Base-by-base conservation (phyloP, 1,139 yeast genomes). In the Maudiozyma humilis region DNA sequence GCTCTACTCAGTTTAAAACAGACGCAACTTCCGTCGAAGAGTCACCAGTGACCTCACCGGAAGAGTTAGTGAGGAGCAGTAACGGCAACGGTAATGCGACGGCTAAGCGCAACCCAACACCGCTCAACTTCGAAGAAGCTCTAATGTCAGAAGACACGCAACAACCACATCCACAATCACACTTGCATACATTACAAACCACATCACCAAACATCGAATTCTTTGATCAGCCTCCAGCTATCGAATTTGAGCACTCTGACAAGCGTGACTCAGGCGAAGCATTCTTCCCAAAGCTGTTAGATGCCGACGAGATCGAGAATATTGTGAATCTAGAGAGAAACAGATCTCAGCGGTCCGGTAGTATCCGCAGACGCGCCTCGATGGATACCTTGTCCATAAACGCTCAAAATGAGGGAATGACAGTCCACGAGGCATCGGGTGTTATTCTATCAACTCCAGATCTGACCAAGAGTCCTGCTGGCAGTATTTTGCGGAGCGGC, bases 291-390 rank as follows among this genome's bases (percentile, higher is more conserved):
- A 82, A 79, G 56, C 74, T 78, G 2, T 67, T 83, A 38, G 79
- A 73, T 49, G 69, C 75, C 0, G 78, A 73, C 44, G 94, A 83
- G 59, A 85, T 83, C 14, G 86, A 81, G 52, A 78, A 84, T 41
- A 83, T 83, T 48, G 81, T 81, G 1, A 76, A 86, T 4, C 58
- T 83, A 39, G 94, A 83, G 59, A 71, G 89, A 50, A 75, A 82
- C 15, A 68, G 86, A 50, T 80, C 88, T 1, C 46, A 56, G 54
- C 53, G 53, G 46, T 57, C 65, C 19, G 53, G 53, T 44, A 52
- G 53, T 41, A 53, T 59, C 5, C 45, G 54, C 35, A 53, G 61
- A 48, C 27, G 27, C 6, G 50, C 60, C 20, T 65, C 70, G 1
- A 44, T 66, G 13, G 71, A 68, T 34, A 59, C 62, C 0, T 54